These are phyloP conservation scores for Phallus indusiatus DNA, from an alignment of 768 basidiomycete genomes.

Conservation along the genomic window DNA sequence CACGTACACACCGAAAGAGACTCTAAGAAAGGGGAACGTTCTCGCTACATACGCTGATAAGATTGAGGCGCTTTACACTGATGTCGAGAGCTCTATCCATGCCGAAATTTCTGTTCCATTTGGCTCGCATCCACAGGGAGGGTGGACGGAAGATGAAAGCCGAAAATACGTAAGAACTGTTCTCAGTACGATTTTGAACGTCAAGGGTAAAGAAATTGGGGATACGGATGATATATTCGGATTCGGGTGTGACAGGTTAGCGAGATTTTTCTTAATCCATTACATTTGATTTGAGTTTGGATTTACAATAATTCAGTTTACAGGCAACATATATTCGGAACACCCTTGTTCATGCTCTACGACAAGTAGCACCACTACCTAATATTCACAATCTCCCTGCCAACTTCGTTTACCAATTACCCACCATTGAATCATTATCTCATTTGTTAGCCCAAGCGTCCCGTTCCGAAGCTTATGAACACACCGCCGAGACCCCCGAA, in stretches of 20 bases:
- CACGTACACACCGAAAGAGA: slow-evolving; percentile 32
- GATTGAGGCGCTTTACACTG: slow-evolving; percentile 29
- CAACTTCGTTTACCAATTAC: slow-evolving; percentile 29
- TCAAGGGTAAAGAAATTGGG: not conserved
- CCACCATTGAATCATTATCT: slow-evolving; percentile 24
- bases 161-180: slow-evolving; percentile 23
- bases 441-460: slow-evolving; percentile 5
- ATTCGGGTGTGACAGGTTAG: not conserved
- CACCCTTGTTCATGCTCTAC: slow-evolving; percentile 18
- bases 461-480: not conserved
- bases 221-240: slow-evolving; percentile 14
- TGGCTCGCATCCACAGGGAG: slow-evolving; percentile 15
- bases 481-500: not conserved
- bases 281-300: not conserved
- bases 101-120: slow-evolving; percentile 20
- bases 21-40: slow-evolving; percentile 27
- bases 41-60: slow-evolving; percentile 30
- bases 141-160: slow-evolving; percentile 7
- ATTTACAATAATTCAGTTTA: slow-evolving; percentile 21
- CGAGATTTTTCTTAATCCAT: not conserved
- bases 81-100: slow-evolving; percentile 23
- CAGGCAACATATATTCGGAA: slow-evolving; percentile 30
- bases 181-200: slow-evolving; percentile 24
- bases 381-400: slow-evolving; percentile 19
- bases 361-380: slow-evolving; percentile 12